phyloP scores from a whole-genome alignment of 177 flowering plant species.

The Tripterygium wilfordii region DNA sequence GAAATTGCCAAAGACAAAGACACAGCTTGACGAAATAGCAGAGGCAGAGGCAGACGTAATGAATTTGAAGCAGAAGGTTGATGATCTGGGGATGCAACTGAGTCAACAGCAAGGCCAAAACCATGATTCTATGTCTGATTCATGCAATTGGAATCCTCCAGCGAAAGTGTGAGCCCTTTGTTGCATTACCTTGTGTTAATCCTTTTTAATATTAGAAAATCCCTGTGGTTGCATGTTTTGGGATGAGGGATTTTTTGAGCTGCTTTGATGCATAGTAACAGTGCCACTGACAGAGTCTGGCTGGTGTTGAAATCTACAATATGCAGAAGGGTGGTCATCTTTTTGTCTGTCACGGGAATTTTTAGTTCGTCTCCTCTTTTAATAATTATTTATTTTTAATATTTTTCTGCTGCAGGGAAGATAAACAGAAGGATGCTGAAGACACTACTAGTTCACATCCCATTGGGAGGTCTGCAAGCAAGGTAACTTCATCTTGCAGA shows the following conservation, averaged over 20 bases:
- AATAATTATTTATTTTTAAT: background rate
- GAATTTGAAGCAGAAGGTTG: conserved; percentile 61
- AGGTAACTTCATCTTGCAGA: conserved; percentile 12
- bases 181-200: no score
- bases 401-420: conserved; percentile 28
- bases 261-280: no score
- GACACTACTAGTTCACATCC: conserved; percentile 13
- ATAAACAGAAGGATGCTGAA: conserved; percentile 31
- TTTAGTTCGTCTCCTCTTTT: background rate
- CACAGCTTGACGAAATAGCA: conserved; percentile 61
- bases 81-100: conserved; percentile 57
- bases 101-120: conserved; percentile 40
- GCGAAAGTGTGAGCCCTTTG: conserved; percentile 32
- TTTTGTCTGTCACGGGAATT: background rate
- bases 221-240: no score
- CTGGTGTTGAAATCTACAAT: no score
- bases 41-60: conserved; percentile 53
- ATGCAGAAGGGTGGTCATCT: no score
- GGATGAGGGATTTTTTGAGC: no score
- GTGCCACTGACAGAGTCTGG: no score
- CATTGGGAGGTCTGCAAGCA: conserved; percentile 28
- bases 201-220: no score
- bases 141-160: conserved; percentile 21
- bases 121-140: conserved; percentile 21
- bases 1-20: conserved; percentile 48